A percentile compares a stretch with the other conserved stretches of the same genome.
Conservation (phyloP, 176 grass and related monocot species). For the Phoenix roebelenii region DNA sequence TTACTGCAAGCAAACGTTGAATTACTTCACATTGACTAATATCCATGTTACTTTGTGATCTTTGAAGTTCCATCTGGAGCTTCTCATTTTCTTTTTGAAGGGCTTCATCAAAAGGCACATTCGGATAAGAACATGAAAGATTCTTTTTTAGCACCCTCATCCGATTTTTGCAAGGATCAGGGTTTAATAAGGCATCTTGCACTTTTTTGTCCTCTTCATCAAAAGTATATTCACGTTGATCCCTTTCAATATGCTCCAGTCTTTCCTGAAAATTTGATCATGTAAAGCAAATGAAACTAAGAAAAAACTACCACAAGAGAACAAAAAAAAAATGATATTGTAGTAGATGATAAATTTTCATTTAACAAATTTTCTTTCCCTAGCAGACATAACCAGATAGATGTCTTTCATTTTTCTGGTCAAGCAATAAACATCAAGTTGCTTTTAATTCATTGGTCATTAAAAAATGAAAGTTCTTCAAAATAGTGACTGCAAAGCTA, state of each 20-base stretch:
- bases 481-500: too few species aligned
- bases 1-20: slow-evolving; percentile 81
- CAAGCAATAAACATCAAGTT: too few species aligned
- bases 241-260: slow-evolving; percentile 78
- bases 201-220: slow-evolving; percentile 96
- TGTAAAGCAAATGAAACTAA: slow-evolving; percentile 5
- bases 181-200: slow-evolving; percentile 71
- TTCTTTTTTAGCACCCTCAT: slow-evolving; percentile 74
- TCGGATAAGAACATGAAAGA: slow-evolving; percentile 87
- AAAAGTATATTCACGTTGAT: slow-evolving; percentile 91
- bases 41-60: slow-evolving; percentile 79
- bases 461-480: too few species aligned
- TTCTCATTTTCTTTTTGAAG: slow-evolving; percentile 93
- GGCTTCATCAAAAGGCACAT: slow-evolving; percentile 77
- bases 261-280: slow-evolving; percentile 39
- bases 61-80: slow-evolving; percentile 83
- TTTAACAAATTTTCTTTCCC: too few species aligned
- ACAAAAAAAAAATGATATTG: too few species aligned
- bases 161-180: slow-evolving; percentile 45
- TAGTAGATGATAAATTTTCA: too few species aligned
- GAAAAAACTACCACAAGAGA: not conserved
- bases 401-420: too few species aligned
- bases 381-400: too few species aligned
- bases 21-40: slow-evolving; percentile 76
- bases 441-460: too few species aligned